Evolutionary conservation across 441 rosid genomes (phyloP), one percentile per base, ranked within the genome.

Genomic region (Gossypium davidsonii): DNA sequence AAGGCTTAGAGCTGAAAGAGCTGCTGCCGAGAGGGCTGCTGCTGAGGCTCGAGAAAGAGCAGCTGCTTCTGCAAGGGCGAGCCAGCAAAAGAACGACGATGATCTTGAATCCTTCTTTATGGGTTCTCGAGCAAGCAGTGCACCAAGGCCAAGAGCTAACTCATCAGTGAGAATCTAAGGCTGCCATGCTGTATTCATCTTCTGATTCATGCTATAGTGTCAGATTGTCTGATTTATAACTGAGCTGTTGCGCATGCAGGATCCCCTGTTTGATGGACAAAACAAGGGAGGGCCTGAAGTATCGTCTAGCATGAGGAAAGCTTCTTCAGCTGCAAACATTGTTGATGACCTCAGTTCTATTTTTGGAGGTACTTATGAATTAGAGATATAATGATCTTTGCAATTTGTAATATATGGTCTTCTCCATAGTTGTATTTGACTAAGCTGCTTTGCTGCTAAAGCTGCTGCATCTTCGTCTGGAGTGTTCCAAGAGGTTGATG

Each of bases 311-410:
- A 84, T 90, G 79, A 89, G 83, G 79, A 94, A 91, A 85, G 84
- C 91, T 46, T 85, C 97, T 83, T 94, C 98, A 76, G 74, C 86
- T 49, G 77, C 96, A 61, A 92, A 88, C 68, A 72, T 91, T 75
- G 91, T 84, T 60, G 97, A 94, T 76, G 98, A 94, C 81, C 91
- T 94, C 73, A 79, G 93, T 76, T 90, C 97, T 61, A 85, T 94
- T 75, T 92, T 94, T 81, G 91, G 97, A 81, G 97, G 97, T 90
- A 81, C 12, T 63, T 37, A 2, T 26, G 11, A 71, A 65, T 72
- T 51, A 52, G 69, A 64, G 72, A 44, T 52, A 34, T 21, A 63
- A 63, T 66, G 12, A 26, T 55, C 8, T 49, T 61, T 61, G 56
- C 48, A 15, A 17, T 60, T 71, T 39, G 15, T 71, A 39, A 12